Percentiles rank a stretch among this genome's conserved stretches.
phyloP scores from a whole-genome alignment of 495 filamentous ascomycete genomes.

The Aspergillus homomorphus region DNA sequence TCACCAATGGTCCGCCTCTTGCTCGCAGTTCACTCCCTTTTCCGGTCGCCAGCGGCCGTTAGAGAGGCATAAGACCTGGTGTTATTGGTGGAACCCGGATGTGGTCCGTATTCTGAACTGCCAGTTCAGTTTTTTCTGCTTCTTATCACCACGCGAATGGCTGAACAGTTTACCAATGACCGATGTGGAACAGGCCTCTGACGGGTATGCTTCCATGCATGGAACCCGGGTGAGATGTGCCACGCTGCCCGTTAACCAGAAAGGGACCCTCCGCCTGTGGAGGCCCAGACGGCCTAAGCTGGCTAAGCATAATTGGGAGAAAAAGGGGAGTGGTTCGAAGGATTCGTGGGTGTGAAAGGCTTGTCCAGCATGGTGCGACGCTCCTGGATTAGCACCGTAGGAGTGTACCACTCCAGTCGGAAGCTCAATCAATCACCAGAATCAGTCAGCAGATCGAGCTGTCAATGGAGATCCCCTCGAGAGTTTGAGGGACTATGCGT shows the following conservation, averaged over 20 bases:
- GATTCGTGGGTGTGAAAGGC: background rate
- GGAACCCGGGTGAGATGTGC: background rate
- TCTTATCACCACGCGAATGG: background rate
- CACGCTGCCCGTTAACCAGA: background rate
- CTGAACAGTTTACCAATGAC: background rate
- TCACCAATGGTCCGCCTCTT: background rate
- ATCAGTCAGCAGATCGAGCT: background rate
- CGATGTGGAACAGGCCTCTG: background rate
- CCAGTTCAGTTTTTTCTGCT: background rate
- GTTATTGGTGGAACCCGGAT: background rate
- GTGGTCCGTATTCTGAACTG: background rate
- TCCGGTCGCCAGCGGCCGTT: background rate
- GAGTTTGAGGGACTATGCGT: background rate
- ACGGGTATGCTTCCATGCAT: background rate
- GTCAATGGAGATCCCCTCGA: too few relatives aligned
- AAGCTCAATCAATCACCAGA: background rate
- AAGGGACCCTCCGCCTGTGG: background rate
- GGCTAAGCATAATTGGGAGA: background rate
- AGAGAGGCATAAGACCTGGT: background rate
- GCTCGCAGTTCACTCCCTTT: background rate
- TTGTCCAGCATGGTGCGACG: background rate
- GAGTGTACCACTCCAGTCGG: background rate
- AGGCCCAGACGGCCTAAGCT: background rate
- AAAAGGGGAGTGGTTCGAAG: background rate
- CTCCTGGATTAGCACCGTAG: background rate